These are phyloP conservation scores for Carex scoparia DNA, from an alignment of 176 grass and related monocot genomes.

Conservation along the genomic window DNA sequence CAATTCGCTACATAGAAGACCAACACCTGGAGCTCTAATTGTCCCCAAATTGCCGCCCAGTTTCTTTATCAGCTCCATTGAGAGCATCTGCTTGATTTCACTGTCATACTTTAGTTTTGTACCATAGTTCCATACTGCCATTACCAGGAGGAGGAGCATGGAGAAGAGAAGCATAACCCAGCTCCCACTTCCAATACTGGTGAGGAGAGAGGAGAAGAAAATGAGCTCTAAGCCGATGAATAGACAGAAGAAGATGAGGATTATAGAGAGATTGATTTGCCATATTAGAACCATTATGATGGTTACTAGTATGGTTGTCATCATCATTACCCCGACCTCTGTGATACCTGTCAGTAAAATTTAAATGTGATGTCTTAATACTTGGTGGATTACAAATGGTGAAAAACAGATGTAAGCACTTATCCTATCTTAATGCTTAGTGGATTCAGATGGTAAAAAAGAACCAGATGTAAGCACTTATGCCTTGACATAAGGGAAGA, in stretches of 20 bases:
- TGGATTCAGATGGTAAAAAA: conserved; percentile 18
- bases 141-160: conserved; percentile 56
- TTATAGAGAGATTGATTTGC: conserved; percentile 56
- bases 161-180: conserved; percentile 72
- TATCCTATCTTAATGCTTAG: conserved; percentile 1
- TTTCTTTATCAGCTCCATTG: conserved; percentile 79
- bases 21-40: conserved; percentile 85
- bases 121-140: conserved; percentile 95
- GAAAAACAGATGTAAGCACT: conserved; percentile 7
- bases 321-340: conserved; percentile 95
- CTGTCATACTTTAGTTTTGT: conserved; percentile 91
- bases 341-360: conserved; percentile 62
- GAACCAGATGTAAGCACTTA: background rate
- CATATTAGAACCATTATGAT: conserved; percentile 99
- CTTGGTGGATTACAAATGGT: background rate
- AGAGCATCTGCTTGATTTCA: conserved; percentile 82
- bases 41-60: conserved; percentile 90
- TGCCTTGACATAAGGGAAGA: background rate
- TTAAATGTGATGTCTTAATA: conserved; percentile 15
- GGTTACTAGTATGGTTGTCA: conserved; percentile 75
- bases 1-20: conserved; percentile 75
- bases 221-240: conserved; percentile 70
- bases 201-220: conserved; percentile 82
- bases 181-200: conserved; percentile 91
- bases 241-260: conserved; percentile 57